Evolutionary conservation across 2,329 filamentous ascomycete species (phyloP).

Genomic region (Talaromyces sp.): DNA sequence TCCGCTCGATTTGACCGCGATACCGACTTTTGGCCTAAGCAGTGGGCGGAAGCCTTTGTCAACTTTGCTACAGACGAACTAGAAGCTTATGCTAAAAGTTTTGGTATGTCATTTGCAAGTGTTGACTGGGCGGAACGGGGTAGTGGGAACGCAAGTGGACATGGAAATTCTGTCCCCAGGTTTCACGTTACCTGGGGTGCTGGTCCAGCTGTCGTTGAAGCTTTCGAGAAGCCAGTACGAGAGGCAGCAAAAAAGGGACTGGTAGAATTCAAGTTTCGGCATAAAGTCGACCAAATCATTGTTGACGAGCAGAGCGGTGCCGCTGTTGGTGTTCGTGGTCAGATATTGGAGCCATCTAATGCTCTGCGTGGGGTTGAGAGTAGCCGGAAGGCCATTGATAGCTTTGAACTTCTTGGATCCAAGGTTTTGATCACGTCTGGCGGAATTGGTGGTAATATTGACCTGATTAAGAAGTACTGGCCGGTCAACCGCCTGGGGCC

Average conservation of each 20-base stretch:
- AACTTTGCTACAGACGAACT: constrained; percentile 57
- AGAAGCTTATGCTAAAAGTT: constrained; percentile 53
- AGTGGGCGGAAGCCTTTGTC: constrained; percentile 61
- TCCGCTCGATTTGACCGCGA: constrained; percentile 56
- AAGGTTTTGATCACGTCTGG: constrained; percentile 54
- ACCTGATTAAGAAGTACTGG: constrained; percentile 55
- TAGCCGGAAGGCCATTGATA: constrained; percentile 41
- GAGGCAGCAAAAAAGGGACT: constrained; percentile 50
- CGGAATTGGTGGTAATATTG: constrained; percentile 59
- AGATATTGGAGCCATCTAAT: constrained; percentile 50
- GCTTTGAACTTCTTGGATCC: constrained; percentile 51
- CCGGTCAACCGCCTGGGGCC: constrained; percentile 54
- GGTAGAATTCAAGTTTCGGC: constrained; percentile 53
- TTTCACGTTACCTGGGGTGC: constrained; percentile 61
- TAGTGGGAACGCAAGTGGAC: constrained; percentile 51
- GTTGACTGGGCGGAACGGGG: constrained; percentile 61
- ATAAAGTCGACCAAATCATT: constrained; percentile 54
- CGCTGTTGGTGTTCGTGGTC: constrained; percentile 51
- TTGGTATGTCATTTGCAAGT: constrained; percentile 50
- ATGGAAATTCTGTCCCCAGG: constrained; percentile 59
- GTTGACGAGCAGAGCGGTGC: constrained; percentile 48
- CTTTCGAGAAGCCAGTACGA: constrained; percentile 54
- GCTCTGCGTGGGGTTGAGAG: constrained; percentile 50
- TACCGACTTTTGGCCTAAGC: constrained; percentile 52
- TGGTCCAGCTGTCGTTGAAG: constrained; percentile 55